Conservation (phyloP, 495 filamentous ascomycete species). For the Talaromyces wortmannii region DNA sequence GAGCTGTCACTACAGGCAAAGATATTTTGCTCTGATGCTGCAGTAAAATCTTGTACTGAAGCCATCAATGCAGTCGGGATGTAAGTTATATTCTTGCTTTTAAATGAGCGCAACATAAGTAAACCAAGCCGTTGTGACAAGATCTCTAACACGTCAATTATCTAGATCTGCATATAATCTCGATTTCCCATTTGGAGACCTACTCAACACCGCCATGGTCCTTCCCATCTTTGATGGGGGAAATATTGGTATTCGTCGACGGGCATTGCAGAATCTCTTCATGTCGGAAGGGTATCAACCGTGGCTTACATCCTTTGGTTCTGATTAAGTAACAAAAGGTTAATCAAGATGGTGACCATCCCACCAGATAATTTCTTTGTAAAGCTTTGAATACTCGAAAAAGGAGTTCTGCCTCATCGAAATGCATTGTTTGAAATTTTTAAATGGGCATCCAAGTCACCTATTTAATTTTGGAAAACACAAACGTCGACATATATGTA, state of each 20-base stretch:
- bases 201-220: slow-evolving; percentile 41
- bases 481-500: too few relatives aligned
- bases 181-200: slow-evolving; percentile 32
- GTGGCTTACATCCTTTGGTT: slow-evolving; percentile 19
- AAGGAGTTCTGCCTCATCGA: too few relatives aligned
- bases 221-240: slow-evolving; percentile 50
- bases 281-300: slow-evolving; percentile 38
- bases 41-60: slow-evolving; percentile 37
- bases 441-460: too few relatives aligned
- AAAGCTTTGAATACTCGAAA: too few relatives aligned
- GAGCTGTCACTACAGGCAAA: slow-evolving; percentile 45
- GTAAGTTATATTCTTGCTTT: slow-evolving; percentile 2
- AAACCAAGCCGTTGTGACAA: background rate
- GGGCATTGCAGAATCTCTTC: slow-evolving; percentile 44
- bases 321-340: background rate
- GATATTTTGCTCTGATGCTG: slow-evolving; percentile 42
- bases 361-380: too few relatives aligned
- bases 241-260: slow-evolving; percentile 46
- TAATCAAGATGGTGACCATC: too few relatives aligned
- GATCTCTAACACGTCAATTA: background rate
- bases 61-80: slow-evolving; percentile 38
- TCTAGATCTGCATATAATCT: slow-evolving; percentile 33
- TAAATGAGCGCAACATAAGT: background rate
- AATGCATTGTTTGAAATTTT: too few relatives aligned
- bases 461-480: too few relatives aligned